These are phyloP conservation scores for Populus hybrid DNA, from an alignment of 441 rosid genomes.

Conservation along the genomic window DNA sequence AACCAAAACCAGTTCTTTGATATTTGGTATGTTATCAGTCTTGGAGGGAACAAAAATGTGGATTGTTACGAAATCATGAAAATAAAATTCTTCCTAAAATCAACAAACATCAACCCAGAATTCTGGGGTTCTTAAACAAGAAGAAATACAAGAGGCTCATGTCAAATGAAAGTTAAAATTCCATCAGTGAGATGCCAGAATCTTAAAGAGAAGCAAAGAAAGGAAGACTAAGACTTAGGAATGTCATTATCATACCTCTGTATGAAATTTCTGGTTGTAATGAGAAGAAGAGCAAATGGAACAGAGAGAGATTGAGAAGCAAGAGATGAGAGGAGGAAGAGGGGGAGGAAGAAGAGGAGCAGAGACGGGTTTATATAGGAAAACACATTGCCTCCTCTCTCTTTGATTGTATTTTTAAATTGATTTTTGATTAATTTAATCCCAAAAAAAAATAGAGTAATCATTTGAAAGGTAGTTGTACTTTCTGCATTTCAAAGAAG, in stretches of 20 bases:
- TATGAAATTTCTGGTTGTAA: background rate
- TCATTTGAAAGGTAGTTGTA: background rate
- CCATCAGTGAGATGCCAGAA: constrained; percentile 5
- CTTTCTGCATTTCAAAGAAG: background rate
- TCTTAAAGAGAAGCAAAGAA: constrained; percentile 2
- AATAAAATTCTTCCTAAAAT: background rate
- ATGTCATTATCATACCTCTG: constrained; percentile 24
- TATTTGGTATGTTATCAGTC: background rate
- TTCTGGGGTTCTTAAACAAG: background rate
- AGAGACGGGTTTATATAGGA: constrained; percentile 46
- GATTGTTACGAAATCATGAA: background rate
- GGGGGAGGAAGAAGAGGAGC: constrained; percentile 44
- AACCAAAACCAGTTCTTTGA: background rate
- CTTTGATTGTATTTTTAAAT: background rate
- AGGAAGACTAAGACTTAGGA: constrained; percentile 16
- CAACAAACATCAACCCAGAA: background rate
- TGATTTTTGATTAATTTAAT: background rate
- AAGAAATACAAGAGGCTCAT: background rate
- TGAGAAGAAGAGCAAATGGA: constrained; percentile 7
- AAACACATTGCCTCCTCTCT: background rate
- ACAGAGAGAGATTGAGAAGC: constrained; percentile 3
- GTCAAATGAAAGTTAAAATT: background rate
- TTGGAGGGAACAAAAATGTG: background rate
- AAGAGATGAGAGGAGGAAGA: constrained; percentile 23
- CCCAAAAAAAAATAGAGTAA: background rate